Evolutionary conservation across 1,284 basidiomycete species (phyloP), one percentile per base, ranked within the genome.

Genomic region (Thecaphora thlaspeos): DNA sequence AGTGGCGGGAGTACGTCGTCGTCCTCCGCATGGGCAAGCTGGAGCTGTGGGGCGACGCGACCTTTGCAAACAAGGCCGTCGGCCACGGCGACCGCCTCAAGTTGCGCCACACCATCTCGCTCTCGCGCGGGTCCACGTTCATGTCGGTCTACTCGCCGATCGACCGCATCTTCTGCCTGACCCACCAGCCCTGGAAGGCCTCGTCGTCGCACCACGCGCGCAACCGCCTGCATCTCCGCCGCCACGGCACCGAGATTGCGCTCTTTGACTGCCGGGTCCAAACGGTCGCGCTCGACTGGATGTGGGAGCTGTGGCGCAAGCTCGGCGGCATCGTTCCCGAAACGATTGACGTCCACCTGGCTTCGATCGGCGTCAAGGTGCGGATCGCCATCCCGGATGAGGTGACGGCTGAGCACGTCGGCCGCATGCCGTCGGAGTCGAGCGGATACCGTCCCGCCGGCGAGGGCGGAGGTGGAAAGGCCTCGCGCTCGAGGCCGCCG

Each of bases 141-240:
- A 77, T 91, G 22, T 90, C 87, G 2, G 72, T 91, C 17, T 92
- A 88, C 73, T 91, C 89, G 12, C 87, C 88, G 56, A 83, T 86
- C 38, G 90, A 92, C 70, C 78, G 88, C 47, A 86, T 88, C 1
- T 90, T 91, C 71, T 89, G 86, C 67, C 75, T 92, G 26, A 83
- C 84, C 2, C 89, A 59, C 36, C 58, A 68, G 42, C 61, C 58
- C 4, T 62, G 67, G 59, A 62, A 55, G 43, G 26, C 37, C 2
- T 22, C 44, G 14, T 37, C 50, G n/a, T 3, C 45, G 14, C 54
- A 55, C 15, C 48, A 55, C 23, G 23, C 23, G 18, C 43, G 41
- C 14, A 43, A 43, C 40, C 50, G 63, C 22, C 82, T 86, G 47
- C 81, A 81, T 56, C 64, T 75, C 24, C 70, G 69, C 42, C 56